Evolutionary conservation across 192 early-diverging fungal genomes (phyloP).

Genomic region (Coemansia sp.): DNA sequence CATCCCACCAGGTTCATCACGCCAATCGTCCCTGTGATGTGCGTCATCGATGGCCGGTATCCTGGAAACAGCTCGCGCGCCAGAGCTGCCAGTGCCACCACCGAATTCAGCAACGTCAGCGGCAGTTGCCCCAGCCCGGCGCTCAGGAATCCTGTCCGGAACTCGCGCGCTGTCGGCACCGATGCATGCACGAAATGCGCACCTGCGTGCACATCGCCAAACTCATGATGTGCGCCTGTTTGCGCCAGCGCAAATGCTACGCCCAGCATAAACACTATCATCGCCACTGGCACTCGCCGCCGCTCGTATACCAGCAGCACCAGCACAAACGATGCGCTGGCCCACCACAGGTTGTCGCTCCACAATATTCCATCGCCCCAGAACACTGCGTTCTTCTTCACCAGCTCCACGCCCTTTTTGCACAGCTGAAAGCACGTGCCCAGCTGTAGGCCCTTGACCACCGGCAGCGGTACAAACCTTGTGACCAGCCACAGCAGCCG

Average conservation of each 20-base stretch:
- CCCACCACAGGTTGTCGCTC: slow-evolving; percentile 76
- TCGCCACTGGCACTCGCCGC: slow-evolving; percentile 64
- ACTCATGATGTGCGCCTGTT: slow-evolving; percentile 50
- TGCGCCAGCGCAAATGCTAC: slow-evolving; percentile 65
- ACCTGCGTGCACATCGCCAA: slow-evolving; percentile 46
- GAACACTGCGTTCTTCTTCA: slow-evolving; percentile 52
- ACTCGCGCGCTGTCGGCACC: slow-evolving; percentile 64
- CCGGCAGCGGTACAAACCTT: slow-evolving; percentile 66
- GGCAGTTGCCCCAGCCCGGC: slow-evolving; percentile 87
- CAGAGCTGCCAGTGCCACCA: slow-evolving; percentile 73
- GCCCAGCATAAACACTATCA: slow-evolving; percentile 73
- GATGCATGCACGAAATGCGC: slow-evolving; percentile 61
- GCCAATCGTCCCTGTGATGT: slow-evolving; percentile 66
- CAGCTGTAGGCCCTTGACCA: slow-evolving; percentile 78
- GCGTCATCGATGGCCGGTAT: slow-evolving; percentile 45
- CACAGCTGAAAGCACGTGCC: slow-evolving; percentile 72
- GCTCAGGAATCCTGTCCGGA: slow-evolving; percentile 70
- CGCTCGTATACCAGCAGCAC: slow-evolving; percentile 68
- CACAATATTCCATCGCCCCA: slow-evolving; percentile 63
- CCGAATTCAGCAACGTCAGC: slow-evolving; percentile 83
- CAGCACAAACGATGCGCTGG: slow-evolving; percentile 64
- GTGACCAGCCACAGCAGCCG: slow-evolving; percentile 68
- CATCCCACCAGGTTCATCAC: slow-evolving; percentile 78
- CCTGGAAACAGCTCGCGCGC: slow-evolving; percentile 84
- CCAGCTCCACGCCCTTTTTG: slow-evolving; percentile 66